Conservation (phyloP, 2,329 filamentous ascomycete genomes). For the Monosporascus ibericus region DNA sequence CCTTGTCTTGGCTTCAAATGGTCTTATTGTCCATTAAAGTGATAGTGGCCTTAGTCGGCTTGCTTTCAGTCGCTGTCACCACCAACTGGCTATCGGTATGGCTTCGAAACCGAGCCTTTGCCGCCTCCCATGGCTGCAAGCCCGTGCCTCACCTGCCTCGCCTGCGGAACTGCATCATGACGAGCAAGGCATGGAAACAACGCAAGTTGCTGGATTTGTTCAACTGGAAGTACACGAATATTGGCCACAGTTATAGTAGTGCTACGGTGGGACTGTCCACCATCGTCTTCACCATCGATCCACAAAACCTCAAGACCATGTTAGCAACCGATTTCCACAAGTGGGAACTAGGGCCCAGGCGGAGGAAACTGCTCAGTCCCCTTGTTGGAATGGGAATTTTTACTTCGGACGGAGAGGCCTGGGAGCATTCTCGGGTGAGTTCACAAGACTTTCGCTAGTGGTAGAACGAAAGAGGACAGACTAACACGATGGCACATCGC, state of each 20-base stretch:
- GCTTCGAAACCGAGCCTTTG: neutral
- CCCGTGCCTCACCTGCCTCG: neutral
- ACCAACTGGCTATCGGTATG: neutral
- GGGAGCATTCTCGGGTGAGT: too few species aligned
- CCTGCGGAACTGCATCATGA: neutral
- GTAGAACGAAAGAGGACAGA: too few species aligned
- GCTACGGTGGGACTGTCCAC: slow-evolving; percentile 1
- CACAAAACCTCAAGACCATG: slow-evolving; percentile 1
- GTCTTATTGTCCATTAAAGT: too few species aligned
- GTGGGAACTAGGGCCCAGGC: slow-evolving; percentile 2
- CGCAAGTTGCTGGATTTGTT: neutral
- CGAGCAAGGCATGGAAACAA: neutral
- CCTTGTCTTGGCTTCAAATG: too few species aligned
- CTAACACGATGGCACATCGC: too few species aligned
- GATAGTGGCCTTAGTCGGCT: neutral
- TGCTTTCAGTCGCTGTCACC: neutral
- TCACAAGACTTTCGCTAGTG: too few species aligned
- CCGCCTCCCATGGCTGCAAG: neutral
- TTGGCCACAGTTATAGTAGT: neutral
- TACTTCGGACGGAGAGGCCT: too few species aligned
- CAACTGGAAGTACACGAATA: neutral
- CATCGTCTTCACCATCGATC: slow-evolving; percentile 4
- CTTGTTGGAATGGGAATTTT: neutral
- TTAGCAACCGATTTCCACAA: slow-evolving; percentile 2
- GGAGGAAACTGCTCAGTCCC: slow-evolving; percentile 1